Percentiles rank a stretch among this genome's conserved stretches.
phyloP scores from a whole-genome alignment of 768 basidiomycete species.

The Termitomyces heimii region DNA sequence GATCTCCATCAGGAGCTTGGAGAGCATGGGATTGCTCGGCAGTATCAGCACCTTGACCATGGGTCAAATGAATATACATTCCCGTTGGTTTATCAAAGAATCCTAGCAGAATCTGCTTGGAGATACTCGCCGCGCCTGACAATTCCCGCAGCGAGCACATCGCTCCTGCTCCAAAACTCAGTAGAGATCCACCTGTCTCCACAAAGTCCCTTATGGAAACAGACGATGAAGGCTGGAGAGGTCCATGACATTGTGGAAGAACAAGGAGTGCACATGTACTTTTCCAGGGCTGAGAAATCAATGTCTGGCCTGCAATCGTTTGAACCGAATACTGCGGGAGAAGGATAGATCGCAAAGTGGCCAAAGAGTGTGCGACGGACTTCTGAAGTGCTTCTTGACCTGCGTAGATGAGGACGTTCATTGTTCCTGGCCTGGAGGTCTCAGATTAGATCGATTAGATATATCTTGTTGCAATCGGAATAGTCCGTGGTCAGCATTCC shows the following conservation, averaged over 20 bases:
- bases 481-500: background rate
- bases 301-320: slow-evolving; percentile 45
- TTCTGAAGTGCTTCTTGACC: slow-evolving; percentile 52
- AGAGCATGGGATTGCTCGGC: slow-evolving; percentile 13
- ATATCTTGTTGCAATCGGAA: background rate
- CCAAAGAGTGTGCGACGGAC: slow-evolving; percentile 35
- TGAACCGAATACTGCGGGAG: slow-evolving; percentile 77
- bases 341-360: slow-evolving; percentile 50
- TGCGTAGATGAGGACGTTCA: slow-evolving; percentile 75
- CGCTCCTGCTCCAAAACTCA: slow-evolving; percentile 59
- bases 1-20: slow-evolving; percentile 15
- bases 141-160: slow-evolving; percentile 29
- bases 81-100: slow-evolving; percentile 30
- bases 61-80: slow-evolving; percentile 23
- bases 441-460: background rate
- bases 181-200: slow-evolving; percentile 60
- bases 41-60: slow-evolving; percentile 4
- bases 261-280: slow-evolving; percentile 73
- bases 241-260: slow-evolving; percentile 56
- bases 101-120: slow-evolving; percentile 24
- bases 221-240: slow-evolving; percentile 30
- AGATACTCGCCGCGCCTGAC: slow-evolving; percentile 11
- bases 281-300: slow-evolving; percentile 74
- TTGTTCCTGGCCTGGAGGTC: slow-evolving; percentile 17
- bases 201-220: slow-evolving; percentile 54